Evolutionary conservation across 164 flowering plant species (phyloP).

Genomic region (Nelumbo lutea): DNA sequence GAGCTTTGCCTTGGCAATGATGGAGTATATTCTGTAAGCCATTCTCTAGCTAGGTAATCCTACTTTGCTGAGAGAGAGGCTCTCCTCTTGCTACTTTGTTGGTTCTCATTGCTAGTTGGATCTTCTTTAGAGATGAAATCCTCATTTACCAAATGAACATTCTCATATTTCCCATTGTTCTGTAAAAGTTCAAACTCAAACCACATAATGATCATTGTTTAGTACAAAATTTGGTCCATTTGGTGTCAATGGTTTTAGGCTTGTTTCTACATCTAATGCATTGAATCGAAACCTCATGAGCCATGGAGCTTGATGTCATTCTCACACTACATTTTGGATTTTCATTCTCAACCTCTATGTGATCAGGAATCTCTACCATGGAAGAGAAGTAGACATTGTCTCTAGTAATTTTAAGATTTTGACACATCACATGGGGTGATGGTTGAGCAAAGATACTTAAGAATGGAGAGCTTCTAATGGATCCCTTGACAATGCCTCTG

Average conservation of each 20-base stretch:
- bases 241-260: slow-evolving; percentile 14
- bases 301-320: slow-evolving; percentile 21
- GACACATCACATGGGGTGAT: too few species aligned
- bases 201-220: slow-evolving; percentile 18
- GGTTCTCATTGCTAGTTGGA: slow-evolving; percentile 32
- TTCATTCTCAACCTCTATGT: slow-evolving; percentile 38
- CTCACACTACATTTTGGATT: slow-evolving; percentile 36
- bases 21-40: slow-evolving; percentile 49
- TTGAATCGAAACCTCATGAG: slow-evolving; percentile 20
- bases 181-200: slow-evolving; percentile 34
- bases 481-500: too few species aligned
- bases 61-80: slow-evolving; percentile 52
- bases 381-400: slow-evolving; percentile 4
- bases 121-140: slow-evolving; percentile 44
- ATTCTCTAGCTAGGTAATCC: slow-evolving; percentile 49
- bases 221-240: slow-evolving; percentile 14
- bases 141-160: slow-evolving; percentile 26
- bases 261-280: slow-evolving; percentile 19
- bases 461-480: too few species aligned
- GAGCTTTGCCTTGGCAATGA: slow-evolving; percentile 73
- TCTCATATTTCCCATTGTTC: slow-evolving; percentile 32
- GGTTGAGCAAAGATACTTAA: too few species aligned
- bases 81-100: slow-evolving; percentile 43
- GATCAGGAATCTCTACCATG: slow-evolving; percentile 29
- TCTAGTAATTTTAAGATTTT: too few species aligned